A percentile compares a stretch with the other conserved stretches of the same genome.
Evolutionary conservation across 352 stramenopile species (phyloP).

Genomic region (Pythium folliculosum): DNA sequence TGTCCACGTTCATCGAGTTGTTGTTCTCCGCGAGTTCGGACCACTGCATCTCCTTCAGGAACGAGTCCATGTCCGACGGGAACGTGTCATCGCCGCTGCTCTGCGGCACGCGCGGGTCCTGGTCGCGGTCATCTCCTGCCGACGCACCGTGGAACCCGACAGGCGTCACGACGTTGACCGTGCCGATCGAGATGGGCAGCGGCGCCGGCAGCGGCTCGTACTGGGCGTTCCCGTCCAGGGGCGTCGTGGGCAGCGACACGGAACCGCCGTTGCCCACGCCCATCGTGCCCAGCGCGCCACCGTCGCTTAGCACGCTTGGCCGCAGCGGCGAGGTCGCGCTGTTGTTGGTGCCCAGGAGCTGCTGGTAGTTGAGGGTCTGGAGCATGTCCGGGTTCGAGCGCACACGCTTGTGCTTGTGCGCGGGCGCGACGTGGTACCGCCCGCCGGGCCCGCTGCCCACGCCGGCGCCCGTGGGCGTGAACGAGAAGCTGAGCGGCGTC

Average conservation of each 20-base stretch:
- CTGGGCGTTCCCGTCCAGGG: conserved; percentile 15
- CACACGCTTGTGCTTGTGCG: conserved; percentile 38
- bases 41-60: conserved; percentile 35
- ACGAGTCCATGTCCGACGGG: conserved; percentile 32
- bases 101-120: not conserved
- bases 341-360: conserved; percentile 13
- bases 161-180: conserved; percentile 31
- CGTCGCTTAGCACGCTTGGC: conserved; percentile 20
- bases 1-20: conserved; percentile 30
- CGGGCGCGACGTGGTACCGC: conserved; percentile 28
- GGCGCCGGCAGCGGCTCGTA: conserved; percentile 26
- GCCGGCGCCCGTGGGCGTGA: conserved; percentile 20
- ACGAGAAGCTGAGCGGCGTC: conserved; percentile 32
- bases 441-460: not conserved
- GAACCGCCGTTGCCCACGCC: not conserved
- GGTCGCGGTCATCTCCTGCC: not conserved
- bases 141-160: conserved; percentile 10
- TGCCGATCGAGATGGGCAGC: conserved; percentile 33
- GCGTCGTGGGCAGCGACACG: conserved; percentile 25
- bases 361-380: conserved; percentile 30
- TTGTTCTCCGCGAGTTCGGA: conserved; percentile 31
- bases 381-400: conserved; percentile 36
- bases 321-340: conserved; percentile 18
- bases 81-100: conserved; percentile 15
- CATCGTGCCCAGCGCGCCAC: not conserved